Base-by-base conservation (phyloP, 2,329 filamentous ascomycete species). In the Scedosporium dehoogii region DNA sequence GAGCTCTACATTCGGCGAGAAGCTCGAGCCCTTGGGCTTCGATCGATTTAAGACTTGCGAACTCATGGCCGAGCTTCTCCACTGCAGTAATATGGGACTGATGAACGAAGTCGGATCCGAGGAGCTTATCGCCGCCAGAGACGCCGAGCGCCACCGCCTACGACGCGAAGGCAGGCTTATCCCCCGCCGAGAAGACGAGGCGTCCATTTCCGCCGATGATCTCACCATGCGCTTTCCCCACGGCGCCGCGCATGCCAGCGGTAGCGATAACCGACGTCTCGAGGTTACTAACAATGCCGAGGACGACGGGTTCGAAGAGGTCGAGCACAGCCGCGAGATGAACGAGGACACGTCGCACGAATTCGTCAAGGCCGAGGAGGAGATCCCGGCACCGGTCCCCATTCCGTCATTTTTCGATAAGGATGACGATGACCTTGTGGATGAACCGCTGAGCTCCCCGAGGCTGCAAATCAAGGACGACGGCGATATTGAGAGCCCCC, bases 41-140 rank as follows among this genome's bases (percentile, higher is more conserved):
- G 94, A 99, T 74, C 84, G 94, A 21, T 99, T 99, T 80, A 99
- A 99, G 79, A 97, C 94, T 0, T 99, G 94, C 74, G 94, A 99
- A 75, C 81, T 99, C 64, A 97, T 99, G 94, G 94, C 94, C 1
- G 94, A 99, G 74, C 80, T 99, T 55, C 78, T 99, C 46, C 94
- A 99, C 74, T 99, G 94, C 75, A 97, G 93, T 73, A 99, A 99
- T 72, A 99, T 99, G 94, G 92, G 90, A 5, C 79, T 99, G 42
- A 78, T 99, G 67, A 99, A 99, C 71, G 92, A 97, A 72, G 80
- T 85, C 9, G 94, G 93, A 38, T 92, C 92, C 10, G 92, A 99
- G 72, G 87, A 91, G 66, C 85, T 96, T 66, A 91, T 97, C 64
- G 85, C 83, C 64, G 81, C 85, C 51, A 84, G 94, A 64, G 92